Evolutionary conservation across 1,284 basidiomycete genomes (phyloP).

Genomic region (Boletus hoseneyae): DNA sequence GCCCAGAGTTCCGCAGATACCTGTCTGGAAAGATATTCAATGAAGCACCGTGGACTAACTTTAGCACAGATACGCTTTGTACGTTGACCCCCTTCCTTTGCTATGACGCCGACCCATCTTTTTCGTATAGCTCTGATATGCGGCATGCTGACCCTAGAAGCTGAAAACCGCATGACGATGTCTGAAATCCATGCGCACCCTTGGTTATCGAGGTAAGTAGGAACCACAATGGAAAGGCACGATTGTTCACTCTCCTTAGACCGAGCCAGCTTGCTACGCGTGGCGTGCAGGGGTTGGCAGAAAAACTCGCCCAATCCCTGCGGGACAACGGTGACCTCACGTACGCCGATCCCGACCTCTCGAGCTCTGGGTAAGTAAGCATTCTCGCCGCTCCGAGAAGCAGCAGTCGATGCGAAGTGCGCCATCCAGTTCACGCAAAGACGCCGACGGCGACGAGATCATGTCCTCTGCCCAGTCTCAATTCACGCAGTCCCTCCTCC

Average conservation of each 20-base stretch:
- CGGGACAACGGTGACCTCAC: slow-evolving; percentile 66
- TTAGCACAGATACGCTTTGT: slow-evolving; percentile 64
- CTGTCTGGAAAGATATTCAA: slow-evolving; percentile 72
- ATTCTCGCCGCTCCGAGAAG: neutral
- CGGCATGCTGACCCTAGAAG: slow-evolving; percentile 74
- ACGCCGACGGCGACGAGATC: slow-evolving; percentile 54
- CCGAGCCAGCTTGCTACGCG: slow-evolving; percentile 67
- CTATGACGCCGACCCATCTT: neutral
- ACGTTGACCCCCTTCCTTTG: slow-evolving; percentile 23
- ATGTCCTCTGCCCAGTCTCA: slow-evolving; percentile 53
- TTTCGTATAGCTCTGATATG: slow-evolving; percentile 58
- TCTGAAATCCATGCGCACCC: slow-evolving; percentile 67
- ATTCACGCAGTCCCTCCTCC: slow-evolving; percentile 58
- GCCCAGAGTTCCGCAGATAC: slow-evolving; percentile 80
- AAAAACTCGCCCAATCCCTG: slow-evolving; percentile 66
- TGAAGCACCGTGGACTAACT: slow-evolving; percentile 80
- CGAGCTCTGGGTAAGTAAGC: slow-evolving; percentile 18
- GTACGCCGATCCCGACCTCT: slow-evolving; percentile 56
- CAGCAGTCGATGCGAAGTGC: neutral
- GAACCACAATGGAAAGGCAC: neutral
- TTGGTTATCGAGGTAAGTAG: slow-evolving; percentile 72
- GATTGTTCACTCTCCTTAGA: slow-evolving; percentile 35
- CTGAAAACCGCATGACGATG: slow-evolving; percentile 68
- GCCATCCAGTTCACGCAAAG: slow-evolving; percentile 27
- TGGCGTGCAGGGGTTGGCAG: slow-evolving; percentile 53